Conservation (phyloP, 495 filamentous ascomycete genomes). For the Pyronema domesticum region DNA sequence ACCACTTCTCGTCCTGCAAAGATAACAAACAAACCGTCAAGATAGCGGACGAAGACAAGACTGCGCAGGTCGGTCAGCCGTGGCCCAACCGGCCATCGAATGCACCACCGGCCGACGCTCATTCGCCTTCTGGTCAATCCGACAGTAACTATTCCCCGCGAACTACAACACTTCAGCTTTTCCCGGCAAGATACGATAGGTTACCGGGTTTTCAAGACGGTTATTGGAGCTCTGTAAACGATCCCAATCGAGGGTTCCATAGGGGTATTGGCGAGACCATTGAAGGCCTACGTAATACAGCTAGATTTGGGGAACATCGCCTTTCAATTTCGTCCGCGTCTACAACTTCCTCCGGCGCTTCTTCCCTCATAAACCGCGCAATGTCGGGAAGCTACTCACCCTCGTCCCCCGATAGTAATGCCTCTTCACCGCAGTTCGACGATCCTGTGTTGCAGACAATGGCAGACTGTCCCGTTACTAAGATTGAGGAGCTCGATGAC, state of each 20-base stretch:
- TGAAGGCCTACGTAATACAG: not conserved
- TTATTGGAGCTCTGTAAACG: not conserved
- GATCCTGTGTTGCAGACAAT: constrained; percentile 6
- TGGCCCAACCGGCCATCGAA: not conserved
- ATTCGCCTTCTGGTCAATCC: not conserved
- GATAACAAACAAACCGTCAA: not conserved
- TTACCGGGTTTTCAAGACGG: not conserved
- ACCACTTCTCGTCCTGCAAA: not conserved
- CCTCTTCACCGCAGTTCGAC: constrained; percentile 11
- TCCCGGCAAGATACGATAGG: not conserved
- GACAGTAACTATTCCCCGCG: not conserved
- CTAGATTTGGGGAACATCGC: not conserved
- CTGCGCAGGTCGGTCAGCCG: not conserved
- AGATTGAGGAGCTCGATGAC: constrained; percentile 23
- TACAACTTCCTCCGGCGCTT: constrained; percentile 16
- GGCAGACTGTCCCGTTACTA: constrained; percentile 13
- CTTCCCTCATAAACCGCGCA: constrained; percentile 7
- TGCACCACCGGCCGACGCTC: not conserved
- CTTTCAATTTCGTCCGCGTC: constrained; percentile 17
- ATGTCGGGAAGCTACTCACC: constrained; percentile 17
- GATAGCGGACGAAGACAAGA: not conserved
- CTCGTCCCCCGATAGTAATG: constrained; percentile 11
- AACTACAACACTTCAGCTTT: not conserved
- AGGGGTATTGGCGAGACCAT: not conserved
- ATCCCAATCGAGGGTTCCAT: not conserved